These are phyloP conservation scores for Colletotrichum graminicola DNA, from an alignment of 2,329 filamentous ascomycete species.

Conservation along the genomic window DNA sequence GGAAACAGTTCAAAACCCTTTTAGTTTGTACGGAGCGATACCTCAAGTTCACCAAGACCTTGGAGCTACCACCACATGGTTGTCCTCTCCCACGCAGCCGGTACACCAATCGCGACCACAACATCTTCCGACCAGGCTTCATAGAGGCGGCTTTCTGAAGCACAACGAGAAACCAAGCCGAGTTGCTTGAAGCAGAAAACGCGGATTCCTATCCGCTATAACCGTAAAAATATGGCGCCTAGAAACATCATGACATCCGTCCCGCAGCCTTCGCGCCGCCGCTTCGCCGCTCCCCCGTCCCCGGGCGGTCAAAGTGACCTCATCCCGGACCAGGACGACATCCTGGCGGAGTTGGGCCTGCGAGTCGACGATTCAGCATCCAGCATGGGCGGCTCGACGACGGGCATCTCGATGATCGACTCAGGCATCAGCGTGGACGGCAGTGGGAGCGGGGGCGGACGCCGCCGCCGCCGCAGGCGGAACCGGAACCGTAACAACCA, in stretches of 20 bases:
- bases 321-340: constrained; percentile 33
- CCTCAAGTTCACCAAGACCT: too few relatives aligned
- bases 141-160: background rate
- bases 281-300: constrained; percentile 1
- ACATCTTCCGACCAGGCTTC: background rate
- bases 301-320: background rate
- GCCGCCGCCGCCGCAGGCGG: constrained; percentile 14
- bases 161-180: background rate
- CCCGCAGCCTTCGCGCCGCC: constrained; percentile 6
- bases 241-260: constrained; percentile 21
- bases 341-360: constrained; percentile 42
- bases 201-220: background rate
- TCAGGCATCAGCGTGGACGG: constrained; percentile 12
- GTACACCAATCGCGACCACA: too few relatives aligned
- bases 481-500: constrained; percentile 33
- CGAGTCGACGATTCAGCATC: constrained; percentile 42
- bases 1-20: background rate
- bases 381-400: constrained; percentile 34
- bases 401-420: constrained; percentile 16
- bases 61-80: too few relatives aligned
- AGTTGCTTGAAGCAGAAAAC: background rate
- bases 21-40: background rate
- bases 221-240: constrained; percentile 13
- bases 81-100: background rate
- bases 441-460: background rate